A percentile compares a stretch with the other conserved stretches of the same genome.
Conservation (phyloP, 768 basidiomycete species). For the Leccinum uliginosum region DNA sequence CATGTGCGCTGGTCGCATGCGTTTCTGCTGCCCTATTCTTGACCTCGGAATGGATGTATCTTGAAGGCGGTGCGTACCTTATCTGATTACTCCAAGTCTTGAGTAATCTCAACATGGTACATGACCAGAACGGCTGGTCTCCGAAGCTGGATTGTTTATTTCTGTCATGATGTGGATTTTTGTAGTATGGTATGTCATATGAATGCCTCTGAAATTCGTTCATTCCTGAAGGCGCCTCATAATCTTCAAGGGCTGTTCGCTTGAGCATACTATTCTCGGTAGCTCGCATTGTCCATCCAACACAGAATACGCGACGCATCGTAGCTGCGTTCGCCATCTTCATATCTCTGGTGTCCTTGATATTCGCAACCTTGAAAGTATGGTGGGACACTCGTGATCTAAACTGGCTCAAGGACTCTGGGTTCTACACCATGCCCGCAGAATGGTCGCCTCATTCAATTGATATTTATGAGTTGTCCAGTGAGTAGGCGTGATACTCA, state of each 20-base stretch:
- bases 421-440: background rate
- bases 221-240: background rate
- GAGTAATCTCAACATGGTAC: background rate
- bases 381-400: background rate
- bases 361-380: slow-evolving; percentile 3
- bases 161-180: slow-evolving; percentile 1
- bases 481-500: slow-evolving; percentile 8
- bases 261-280: slow-evolving; percentile 20
- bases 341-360: slow-evolving; percentile 10
- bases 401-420: background rate
- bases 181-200: slow-evolving; percentile 16
- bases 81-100: background rate
- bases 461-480: slow-evolving; percentile 10
- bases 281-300: slow-evolving; percentile 15
- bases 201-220: background rate
- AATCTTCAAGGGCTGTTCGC: slow-evolving; percentile 17
- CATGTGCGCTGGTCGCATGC: slow-evolving; percentile 10
- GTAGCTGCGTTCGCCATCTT: slow-evolving; percentile 6
- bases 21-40: slow-evolving; percentile 5
- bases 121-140: slow-evolving; percentile 3
- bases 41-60: slow-evolving; percentile 9
- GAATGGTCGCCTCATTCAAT: slow-evolving; percentile 3
- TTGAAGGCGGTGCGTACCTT: slow-evolving; percentile 15
- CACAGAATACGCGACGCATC: slow-evolving; percentile 3
- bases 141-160: slow-evolving; percentile 14